phyloP scores from a whole-genome alignment of 2,329 filamentous ascomycete genomes.

The Fusarium buxicola region DNA sequence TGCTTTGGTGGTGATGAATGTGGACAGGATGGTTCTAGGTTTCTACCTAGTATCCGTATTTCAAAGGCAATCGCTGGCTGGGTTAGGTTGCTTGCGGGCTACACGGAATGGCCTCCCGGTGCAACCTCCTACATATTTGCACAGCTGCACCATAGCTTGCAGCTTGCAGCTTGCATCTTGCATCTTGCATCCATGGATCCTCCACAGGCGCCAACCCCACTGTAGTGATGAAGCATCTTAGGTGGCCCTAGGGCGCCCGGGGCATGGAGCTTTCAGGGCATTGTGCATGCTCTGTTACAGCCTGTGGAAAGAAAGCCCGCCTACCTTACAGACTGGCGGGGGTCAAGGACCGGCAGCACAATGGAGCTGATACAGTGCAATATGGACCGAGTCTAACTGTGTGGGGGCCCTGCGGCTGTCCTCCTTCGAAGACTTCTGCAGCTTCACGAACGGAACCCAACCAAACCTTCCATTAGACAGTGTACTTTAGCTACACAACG shows the following conservation, averaged over 20 bases:
- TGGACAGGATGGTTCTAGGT: conserved; percentile 6
- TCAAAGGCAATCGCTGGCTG: conserved; percentile 7
- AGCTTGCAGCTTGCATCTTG: neutral
- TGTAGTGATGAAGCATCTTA: too few relatives aligned
- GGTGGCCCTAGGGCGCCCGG: too few relatives aligned
- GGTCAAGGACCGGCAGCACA: neutral
- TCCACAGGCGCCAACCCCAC: too few relatives aligned
- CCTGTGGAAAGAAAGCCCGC: too few relatives aligned
- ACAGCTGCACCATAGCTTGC: neutral
- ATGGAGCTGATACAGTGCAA: neutral
- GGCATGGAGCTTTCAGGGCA: too few relatives aligned
- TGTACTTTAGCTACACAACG: conserved; percentile 1
- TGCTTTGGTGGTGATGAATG: neutral
- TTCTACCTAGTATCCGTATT: too few relatives aligned
- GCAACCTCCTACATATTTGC: conserved; percentile 8
- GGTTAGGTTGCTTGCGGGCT: conserved; percentile 8
- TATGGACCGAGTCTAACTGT: neutral
- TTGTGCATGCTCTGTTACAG: too few relatives aligned
- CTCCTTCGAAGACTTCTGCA: conserved; percentile 15
- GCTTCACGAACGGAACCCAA: conserved; percentile 12
- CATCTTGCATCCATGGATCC: too few relatives aligned
- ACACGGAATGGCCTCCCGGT: conserved; percentile 25
- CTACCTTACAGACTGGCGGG: too few relatives aligned
- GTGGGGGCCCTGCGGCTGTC: conserved; percentile 12
- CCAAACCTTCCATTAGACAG: conserved; percentile 19